Evolutionary conservation across 2,329 filamentous ascomycete genomes (phyloP).

Genomic region (Paecilomyces dactylethromorphus): DNA sequence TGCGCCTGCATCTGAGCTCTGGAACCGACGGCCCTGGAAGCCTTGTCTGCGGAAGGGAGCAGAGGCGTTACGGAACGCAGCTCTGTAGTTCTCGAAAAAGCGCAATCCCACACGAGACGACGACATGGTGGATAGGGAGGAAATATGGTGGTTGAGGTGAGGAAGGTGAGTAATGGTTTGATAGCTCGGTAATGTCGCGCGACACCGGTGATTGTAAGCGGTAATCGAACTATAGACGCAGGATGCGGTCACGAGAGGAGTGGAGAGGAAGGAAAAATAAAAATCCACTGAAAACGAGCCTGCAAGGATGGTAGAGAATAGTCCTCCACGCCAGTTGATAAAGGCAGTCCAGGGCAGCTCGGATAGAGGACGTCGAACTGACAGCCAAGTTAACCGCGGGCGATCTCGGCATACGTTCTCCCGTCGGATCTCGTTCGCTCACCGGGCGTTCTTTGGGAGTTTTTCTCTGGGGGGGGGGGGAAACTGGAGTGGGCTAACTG

Average conservation of each 20-base stretch:
- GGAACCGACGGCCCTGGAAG: conserved; percentile 56
- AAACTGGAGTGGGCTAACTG: background rate
- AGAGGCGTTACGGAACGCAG: conserved; percentile 48
- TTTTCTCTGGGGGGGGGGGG: no score
- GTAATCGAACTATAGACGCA: background rate
- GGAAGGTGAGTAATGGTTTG: background rate
- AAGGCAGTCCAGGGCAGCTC: no score
- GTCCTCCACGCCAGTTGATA: background rate
- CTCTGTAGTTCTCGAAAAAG: conserved; percentile 45
- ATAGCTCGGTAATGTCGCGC: conserved; percentile 9
- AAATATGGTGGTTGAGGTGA: conserved; percentile 10
- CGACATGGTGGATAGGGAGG: conserved; percentile 33
- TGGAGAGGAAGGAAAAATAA: background rate
- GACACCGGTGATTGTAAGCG: conserved; percentile 1
- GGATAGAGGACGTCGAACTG: background rate
- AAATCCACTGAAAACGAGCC: background rate
- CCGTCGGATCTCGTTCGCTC: background rate
- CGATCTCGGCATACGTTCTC: background rate
- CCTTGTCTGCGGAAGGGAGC: conserved; percentile 47
- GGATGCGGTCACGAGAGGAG: background rate
- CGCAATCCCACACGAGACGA: conserved; percentile 54
- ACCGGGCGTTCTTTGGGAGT: background rate
- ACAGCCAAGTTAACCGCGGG: background rate
- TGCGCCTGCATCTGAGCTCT: conserved; percentile 57
- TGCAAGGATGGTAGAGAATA: background rate